Base-by-base conservation (phyloP, 139 green algal genomes). In the Picochlorum costavermella region DNA sequence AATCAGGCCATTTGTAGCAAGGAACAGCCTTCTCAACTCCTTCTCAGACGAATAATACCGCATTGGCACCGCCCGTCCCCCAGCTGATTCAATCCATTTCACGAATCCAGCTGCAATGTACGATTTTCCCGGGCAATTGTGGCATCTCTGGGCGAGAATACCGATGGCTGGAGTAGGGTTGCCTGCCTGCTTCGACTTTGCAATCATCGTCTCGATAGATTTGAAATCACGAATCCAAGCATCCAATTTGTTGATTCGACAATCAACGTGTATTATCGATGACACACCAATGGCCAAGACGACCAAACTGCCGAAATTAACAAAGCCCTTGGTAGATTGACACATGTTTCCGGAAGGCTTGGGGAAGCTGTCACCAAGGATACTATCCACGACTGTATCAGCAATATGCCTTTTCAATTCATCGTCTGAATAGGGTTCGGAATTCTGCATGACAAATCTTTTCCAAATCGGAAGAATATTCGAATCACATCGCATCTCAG, bases 21-120 rank as follows among this genome's bases (percentile, higher is more conserved):
- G 16, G 75, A 94, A 94, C 1, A 94, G 46, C 25, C 85, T 72
- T 36, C 74, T 53, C 11, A 92, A 79, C 74, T 94, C 86, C 0
- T 56, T 29, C 50, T 94, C 86, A 2, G 64, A 78, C 1, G 68
- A 65, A 33, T 91, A 89, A 56, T 68, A 79, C 4, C 76, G 75
- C 43, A 90, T 81, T 2, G 84, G 84, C 14, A 90, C 83, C 3
- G 73, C 80, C 8, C 84, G 64, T 5, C 63, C 84, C 40, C 84
- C 84, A 8, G 77, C 73, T 10, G 74, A 56, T 56, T 90, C 84
- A 14, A 90, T 72, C 84, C 83, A 90, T 63, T 90, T 90, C 0
- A 86, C 79, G 37, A 88, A 90, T 17, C 69, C 84, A 16, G 80
- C 80, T 9, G 80, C 83, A 12, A 90, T 76, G 56, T 86, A 88